Evolutionary conservation across 2,329 filamentous ascomycete species (phyloP).

Genomic region (Stachybotrys chlorohalonatus): DNA sequence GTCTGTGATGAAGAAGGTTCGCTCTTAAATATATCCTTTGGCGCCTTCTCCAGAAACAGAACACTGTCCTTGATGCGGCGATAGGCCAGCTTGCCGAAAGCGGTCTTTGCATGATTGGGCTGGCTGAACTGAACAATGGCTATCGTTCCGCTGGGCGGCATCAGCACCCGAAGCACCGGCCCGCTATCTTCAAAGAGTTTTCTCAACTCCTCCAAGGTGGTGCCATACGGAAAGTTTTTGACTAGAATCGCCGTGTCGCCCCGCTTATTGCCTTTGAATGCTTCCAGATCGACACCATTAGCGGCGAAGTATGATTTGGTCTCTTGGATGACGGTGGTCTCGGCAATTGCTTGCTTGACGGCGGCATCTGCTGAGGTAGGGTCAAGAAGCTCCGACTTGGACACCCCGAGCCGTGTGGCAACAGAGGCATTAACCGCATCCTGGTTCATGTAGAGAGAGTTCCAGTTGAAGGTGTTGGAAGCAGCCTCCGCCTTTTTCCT

Average conservation of each 20-base stretch:
- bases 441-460: slow-evolving; percentile 98
- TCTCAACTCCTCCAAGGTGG: slow-evolving; percentile 67
- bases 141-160: slow-evolving; percentile 88
- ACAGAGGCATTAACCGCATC: slow-evolving; percentile 90
- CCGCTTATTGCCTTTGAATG: slow-evolving; percentile 77
- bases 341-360: slow-evolving; percentile 92
- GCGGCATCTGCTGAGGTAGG: slow-evolving; percentile 92
- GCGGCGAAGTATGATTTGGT: slow-evolving; percentile 84
- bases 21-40: slow-evolving; percentile 63
- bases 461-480: slow-evolving; percentile 85
- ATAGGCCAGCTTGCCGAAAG: slow-evolving; percentile 80
- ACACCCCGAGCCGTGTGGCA: slow-evolving; percentile 75
- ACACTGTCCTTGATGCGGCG: slow-evolving; percentile 85
- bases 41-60: slow-evolving; percentile 88
- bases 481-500: slow-evolving; percentile 75
- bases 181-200: slow-evolving; percentile 81
- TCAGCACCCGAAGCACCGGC: slow-evolving; percentile 69
- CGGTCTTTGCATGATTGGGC: slow-evolving; percentile 68
- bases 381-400: slow-evolving; percentile 86
- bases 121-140: slow-evolving; percentile 86
- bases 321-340: slow-evolving; percentile 93
- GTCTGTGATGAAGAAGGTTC: slow-evolving; percentile 17
- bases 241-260: slow-evolving; percentile 84
- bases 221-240: slow-evolving; percentile 89
- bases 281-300: slow-evolving; percentile 84